phyloP scores from a whole-genome alignment of 306 rosid species.

The Geum urbanum region DNA sequence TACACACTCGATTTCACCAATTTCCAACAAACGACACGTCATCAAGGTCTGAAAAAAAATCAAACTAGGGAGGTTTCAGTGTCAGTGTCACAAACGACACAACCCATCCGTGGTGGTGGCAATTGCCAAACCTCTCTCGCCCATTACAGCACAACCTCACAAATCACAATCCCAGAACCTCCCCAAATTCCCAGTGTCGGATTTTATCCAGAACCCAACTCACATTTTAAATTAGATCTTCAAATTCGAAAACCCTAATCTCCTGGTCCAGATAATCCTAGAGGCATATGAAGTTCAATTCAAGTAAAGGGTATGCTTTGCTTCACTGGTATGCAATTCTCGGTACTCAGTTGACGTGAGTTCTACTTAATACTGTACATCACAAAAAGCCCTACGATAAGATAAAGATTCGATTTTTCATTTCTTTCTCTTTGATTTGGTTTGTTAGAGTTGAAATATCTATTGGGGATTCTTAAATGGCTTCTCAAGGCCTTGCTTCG shows the following conservation, averaged over 20 bases:
- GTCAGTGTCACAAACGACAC: not conserved
- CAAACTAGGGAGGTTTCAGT: not conserved
- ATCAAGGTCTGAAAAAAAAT: not conserved
- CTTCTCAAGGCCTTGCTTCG: constrained; percentile 47
- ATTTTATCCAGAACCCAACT: not conserved
- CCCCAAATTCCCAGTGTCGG: not conserved
- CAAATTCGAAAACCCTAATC: constrained; percentile 1
- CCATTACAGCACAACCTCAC: constrained; percentile 24
- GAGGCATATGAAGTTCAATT: not conserved
- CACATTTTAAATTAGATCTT: not conserved
- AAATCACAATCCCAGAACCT: constrained; percentile 7
- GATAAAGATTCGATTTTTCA: too few species aligned
- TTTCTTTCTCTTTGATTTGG: not conserved
- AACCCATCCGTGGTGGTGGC: constrained; percentile 14
- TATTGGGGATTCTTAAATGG: constrained; percentile 40
- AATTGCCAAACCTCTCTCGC: constrained; percentile 16
- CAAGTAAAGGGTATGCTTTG: constrained; percentile 11
- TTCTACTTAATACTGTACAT: too few species aligned
- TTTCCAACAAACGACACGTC: too few species aligned
- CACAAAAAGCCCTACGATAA: too few species aligned
- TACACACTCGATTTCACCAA: too few species aligned
- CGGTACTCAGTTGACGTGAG: not conserved
- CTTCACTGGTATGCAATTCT: not conserved
- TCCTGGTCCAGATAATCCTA: constrained; percentile 16
- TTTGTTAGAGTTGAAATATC: not conserved